Percentiles rank a stretch among this genome's conserved stretches.
phyloP scores from a whole-genome alignment of 2,329 filamentous ascomycete genomes.

The Thelonectria rubi region DNA sequence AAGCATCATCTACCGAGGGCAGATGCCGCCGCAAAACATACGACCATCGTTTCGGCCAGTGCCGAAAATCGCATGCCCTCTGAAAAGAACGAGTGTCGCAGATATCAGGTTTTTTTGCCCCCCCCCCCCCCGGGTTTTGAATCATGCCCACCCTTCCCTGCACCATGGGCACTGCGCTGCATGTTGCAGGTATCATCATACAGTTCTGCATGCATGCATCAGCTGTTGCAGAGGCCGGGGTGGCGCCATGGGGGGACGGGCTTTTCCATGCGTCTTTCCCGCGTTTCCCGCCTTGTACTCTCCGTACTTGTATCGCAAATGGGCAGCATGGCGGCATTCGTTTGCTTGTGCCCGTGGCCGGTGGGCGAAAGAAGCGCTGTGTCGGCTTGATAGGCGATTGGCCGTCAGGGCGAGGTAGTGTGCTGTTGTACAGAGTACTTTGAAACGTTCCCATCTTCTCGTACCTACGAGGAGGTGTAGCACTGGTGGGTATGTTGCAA shows the following conservation, averaged over 20 bases:
- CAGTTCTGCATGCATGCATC: neutral
- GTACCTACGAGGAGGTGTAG: neutral
- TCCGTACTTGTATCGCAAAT: no score
- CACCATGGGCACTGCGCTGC: no score
- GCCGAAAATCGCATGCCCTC: neutral
- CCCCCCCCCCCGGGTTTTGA: no score
- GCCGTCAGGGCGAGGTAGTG: neutral
- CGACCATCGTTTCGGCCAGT: neutral
- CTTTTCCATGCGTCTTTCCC: neutral
- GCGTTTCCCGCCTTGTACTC: neutral
- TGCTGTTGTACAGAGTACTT: neutral
- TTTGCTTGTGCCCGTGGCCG: no score
- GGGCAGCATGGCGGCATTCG: no score
- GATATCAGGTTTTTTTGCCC: neutral
- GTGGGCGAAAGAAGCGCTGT: neutral
- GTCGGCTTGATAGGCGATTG: neutral
- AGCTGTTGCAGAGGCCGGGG: neutral
- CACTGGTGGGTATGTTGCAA: neutral
- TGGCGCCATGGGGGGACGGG: neutral
- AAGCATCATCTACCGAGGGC: neutral
- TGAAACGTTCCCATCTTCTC: neutral
- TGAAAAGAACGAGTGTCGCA: neutral
- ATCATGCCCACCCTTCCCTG: no score
- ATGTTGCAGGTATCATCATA: neutral
- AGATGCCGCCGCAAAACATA: neutral